These are phyloP conservation scores for Coniochaeta ligniaria DNA, from an alignment of 2,329 filamentous ascomycete genomes.

Conservation along the genomic window DNA sequence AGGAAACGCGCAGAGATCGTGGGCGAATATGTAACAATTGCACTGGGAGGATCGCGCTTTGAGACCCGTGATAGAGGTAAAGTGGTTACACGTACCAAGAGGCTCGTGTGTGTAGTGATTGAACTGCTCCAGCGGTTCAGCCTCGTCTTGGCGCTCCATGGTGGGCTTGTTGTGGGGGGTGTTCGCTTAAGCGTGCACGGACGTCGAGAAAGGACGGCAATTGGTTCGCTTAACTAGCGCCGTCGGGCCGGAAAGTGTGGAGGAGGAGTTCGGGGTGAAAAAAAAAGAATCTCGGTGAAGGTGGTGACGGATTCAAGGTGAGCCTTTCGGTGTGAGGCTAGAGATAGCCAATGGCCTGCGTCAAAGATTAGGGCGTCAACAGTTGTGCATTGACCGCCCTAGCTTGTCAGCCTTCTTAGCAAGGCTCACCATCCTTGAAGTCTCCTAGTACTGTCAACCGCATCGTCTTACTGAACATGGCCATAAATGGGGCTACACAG, in stretches of 20 bases:
- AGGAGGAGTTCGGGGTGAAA: background rate
- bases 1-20: too few relatives aligned
- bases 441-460: background rate
- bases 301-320: background rate
- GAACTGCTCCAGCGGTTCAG: background rate
- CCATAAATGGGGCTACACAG: background rate
- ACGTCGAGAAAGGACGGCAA: background rate
- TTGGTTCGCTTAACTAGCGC: background rate
- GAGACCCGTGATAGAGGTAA: background rate
- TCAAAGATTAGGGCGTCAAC: background rate
- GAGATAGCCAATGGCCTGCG: background rate
- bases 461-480: background rate
- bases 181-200: background rate
- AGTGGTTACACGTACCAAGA: background rate
- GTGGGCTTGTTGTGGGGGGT: background rate
- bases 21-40: background rate
- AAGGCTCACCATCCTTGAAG: background rate
- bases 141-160: background rate
- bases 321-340: background rate
- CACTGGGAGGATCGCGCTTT: background rate
- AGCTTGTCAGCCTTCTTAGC: background rate
- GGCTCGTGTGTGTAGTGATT: background rate
- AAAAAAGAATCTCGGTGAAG: too few relatives aligned
- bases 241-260: background rate
- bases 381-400: background rate